Conservation (phyloP, 495 filamentous ascomycete species). For the Trichoderma erinaceum region DNA sequence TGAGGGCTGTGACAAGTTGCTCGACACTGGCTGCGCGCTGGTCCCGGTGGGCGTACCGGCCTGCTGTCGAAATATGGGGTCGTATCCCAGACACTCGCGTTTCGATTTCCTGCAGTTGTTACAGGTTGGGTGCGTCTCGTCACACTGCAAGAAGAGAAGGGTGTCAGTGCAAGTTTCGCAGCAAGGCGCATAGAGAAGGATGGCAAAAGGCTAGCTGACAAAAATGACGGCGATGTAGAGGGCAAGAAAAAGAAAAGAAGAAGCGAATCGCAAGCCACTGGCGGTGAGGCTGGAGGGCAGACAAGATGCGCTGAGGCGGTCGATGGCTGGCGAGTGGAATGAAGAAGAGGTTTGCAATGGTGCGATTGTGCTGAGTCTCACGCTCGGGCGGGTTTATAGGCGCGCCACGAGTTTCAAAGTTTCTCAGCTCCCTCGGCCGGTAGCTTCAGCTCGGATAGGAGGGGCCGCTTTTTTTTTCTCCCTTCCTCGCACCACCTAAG, state of each 20-base stretch:
- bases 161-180: not conserved
- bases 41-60: slow-evolving; percentile 67
- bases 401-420: slow-evolving; percentile 7
- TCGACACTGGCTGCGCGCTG: slow-evolving; percentile 27
- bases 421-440: not conserved
- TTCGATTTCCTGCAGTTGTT: slow-evolving; percentile 98
- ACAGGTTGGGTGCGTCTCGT: slow-evolving; percentile 91
- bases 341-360: not conserved
- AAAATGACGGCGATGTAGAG: not conserved
- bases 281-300: not conserved
- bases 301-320: not conserved
- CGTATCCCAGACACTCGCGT: slow-evolving; percentile 94
- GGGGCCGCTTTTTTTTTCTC: slow-evolving; percentile 6
- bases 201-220: slow-evolving; percentile 15
- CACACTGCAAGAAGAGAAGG: slow-evolving; percentile 58
- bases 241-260: not conserved
- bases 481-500: not conserved
- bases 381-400: slow-evolving; percentile 2
- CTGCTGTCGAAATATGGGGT: slow-evolving; percentile 93
- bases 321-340: not conserved
- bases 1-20: slow-evolving; percentile 10
- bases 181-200: not conserved
- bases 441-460: not conserved
- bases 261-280: not conserved
- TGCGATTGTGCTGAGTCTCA: not conserved